Conservation (phyloP, 371 early-diverging fungal species). For the Haplosporangium sp. region DNA sequence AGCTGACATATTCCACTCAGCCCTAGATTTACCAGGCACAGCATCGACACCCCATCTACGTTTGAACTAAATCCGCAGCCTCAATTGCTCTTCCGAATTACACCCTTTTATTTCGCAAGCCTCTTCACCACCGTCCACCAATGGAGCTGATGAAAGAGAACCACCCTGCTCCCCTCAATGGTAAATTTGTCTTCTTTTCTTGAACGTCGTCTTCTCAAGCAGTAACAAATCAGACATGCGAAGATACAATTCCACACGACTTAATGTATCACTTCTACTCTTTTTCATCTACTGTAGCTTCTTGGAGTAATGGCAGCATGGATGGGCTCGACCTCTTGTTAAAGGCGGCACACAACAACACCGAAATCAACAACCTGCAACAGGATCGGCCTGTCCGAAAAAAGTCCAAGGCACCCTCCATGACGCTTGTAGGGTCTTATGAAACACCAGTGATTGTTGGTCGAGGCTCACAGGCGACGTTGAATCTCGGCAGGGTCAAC, state of each 20-base stretch:
- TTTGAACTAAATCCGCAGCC: not conserved
- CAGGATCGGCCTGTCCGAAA: constrained; percentile 2
- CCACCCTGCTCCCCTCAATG: constrained; percentile 24
- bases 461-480: constrained; percentile 64
- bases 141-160: constrained; percentile 54
- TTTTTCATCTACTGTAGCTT: not conserved
- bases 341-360: constrained; percentile 34
- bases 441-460: constrained; percentile 64
- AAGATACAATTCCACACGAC: not conserved
- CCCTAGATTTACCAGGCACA: too few relatives aligned
- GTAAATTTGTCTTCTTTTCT: constrained; percentile 2
- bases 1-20: too few relatives aligned
- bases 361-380: constrained; percentile 5
- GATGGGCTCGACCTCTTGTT: constrained; percentile 45
- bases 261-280: not conserved
- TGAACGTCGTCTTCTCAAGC: not conserved
- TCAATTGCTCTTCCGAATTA: constrained; percentile 1
- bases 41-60: not conserved
- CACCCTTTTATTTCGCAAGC: not conserved
- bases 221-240: not conserved
- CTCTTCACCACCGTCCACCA: not conserved
- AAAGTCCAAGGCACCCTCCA: constrained; percentile 27
- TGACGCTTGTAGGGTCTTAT: constrained; percentile 58
- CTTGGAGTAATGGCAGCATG: constrained; percentile 15
- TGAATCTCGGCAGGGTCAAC: constrained; percentile 70